Conservation (phyloP, 805 yeast species). For the Metschnikowia amazonensis region DNA sequence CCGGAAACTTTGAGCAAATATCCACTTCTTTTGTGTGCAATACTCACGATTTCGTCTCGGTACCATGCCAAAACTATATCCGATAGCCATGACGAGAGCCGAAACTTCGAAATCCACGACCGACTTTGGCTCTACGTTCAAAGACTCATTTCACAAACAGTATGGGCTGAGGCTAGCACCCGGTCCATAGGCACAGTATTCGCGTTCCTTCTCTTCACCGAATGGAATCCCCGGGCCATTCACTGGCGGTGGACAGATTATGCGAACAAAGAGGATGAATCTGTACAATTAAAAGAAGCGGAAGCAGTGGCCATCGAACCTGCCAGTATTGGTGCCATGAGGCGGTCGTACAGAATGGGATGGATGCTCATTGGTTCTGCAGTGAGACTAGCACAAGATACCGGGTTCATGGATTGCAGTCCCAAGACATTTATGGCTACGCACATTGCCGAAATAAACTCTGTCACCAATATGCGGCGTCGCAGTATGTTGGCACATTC, state of each 20-base stretch:
- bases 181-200: constrained; percentile 82
- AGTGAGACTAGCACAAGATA: constrained; percentile 79
- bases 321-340: constrained; percentile 79
- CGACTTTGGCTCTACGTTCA: constrained; percentile 83
- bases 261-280: constrained; percentile 58
- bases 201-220: constrained; percentile 81
- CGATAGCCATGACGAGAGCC: constrained; percentile 21
- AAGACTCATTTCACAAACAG: constrained; percentile 73
- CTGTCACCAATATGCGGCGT: constrained; percentile 78
- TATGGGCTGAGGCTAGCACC: constrained; percentile 92
- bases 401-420: constrained; percentile 72
- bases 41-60: constrained; percentile 74
- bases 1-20: constrained; percentile 66
- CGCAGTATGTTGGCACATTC: constrained; percentile 74
- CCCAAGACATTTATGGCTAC: constrained; percentile 77
- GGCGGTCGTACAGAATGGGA: constrained; percentile 84
- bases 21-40: constrained; percentile 77
- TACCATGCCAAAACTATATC: constrained; percentile 58
- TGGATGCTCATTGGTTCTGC: constrained; percentile 93
- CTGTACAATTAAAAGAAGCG: constrained; percentile 9
- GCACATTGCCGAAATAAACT: constrained; percentile 76
- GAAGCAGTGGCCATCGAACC: constrained; percentile 25
- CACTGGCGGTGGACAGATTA: constrained; percentile 87
- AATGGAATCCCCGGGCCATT: constrained; percentile 94
- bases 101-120: constrained; percentile 67